Conservation (phyloP, 164 flowering plant species). For the Berberis vulgaris region DNA sequence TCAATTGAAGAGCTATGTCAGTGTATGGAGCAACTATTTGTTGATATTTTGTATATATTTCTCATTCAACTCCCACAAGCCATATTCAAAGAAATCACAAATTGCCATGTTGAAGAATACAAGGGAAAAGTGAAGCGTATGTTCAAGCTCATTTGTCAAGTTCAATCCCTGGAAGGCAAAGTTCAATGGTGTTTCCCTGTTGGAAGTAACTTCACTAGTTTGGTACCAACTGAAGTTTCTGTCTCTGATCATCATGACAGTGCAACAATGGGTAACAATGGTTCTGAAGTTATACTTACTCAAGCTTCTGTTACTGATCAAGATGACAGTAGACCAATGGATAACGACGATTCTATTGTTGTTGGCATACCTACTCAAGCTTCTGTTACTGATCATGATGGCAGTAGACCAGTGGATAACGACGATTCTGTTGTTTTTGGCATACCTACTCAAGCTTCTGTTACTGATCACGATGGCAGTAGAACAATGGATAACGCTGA, state of each 20-base stretch:
- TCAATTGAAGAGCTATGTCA: not conserved
- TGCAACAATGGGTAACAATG: too few relatives aligned
- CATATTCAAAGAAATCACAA: conserved; percentile 2
- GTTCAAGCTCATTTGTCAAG: not conserved
- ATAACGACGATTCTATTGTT: too few relatives aligned
- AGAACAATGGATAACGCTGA: too few relatives aligned
- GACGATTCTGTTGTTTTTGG: too few relatives aligned
- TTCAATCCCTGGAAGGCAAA: not conserved
- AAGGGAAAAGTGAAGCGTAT: not conserved
- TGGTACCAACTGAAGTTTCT: not conserved
- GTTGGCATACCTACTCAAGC: too few relatives aligned
- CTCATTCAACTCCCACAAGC: conserved; percentile 2
- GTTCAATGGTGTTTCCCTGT: not conserved
- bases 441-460: too few relatives aligned
- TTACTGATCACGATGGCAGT: too few relatives aligned
- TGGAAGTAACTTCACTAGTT: not conserved
- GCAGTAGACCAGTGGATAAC: too few relatives aligned
- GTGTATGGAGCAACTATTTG: not conserved
- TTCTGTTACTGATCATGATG: too few relatives aligned
- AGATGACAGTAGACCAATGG: too few relatives aligned
- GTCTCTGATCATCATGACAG: not conserved
- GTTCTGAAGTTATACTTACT: too few relatives aligned
- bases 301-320: too few relatives aligned
- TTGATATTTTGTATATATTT: not conserved
- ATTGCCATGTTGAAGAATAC: not conserved